Conservation (phyloP, 2,329 filamentous ascomycete species). For the Rutstroemia sp. region DNA sequence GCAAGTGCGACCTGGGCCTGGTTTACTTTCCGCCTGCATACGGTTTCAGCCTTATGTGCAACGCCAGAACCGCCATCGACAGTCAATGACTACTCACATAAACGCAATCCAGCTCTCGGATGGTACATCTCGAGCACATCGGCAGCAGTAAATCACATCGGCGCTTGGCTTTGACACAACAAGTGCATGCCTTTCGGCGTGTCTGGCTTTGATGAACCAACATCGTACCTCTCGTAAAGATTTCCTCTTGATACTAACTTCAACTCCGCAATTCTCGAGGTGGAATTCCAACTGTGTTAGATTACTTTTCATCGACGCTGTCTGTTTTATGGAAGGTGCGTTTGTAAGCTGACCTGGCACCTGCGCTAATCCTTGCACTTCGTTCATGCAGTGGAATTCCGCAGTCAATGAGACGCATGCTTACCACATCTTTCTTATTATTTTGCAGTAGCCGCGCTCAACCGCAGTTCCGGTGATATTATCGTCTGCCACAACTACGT, state of each 20-base stretch:
- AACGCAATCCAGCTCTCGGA: constrained; percentile 11
- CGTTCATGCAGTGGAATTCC: neutral
- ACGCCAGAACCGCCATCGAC: neutral
- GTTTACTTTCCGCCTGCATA: no score
- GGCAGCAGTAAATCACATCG: constrained; percentile 22
- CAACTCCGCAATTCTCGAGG: neutral
- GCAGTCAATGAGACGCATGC: no score
- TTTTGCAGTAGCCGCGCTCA: no score
- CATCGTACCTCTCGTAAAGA: neutral
- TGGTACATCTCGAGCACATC: constrained; percentile 16
- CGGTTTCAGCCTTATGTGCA: neutral
- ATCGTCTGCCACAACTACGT: no score
- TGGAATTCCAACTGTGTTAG: neutral
- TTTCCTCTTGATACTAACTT: neutral
- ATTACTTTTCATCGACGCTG: neutral
- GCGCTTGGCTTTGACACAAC: constrained; percentile 21
- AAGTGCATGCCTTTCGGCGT: constrained; percentile 17
- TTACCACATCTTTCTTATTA: no score
- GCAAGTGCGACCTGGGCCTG: no score
- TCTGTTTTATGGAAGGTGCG: no score
- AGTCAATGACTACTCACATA: constrained; percentile 14
- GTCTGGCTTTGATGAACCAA: constrained; percentile 6
- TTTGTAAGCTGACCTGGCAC: no score
- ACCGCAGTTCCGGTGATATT: no score
- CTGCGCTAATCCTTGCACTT: neutral